Conservation (phyloP, 73 alveolate genomes). For the Tetrahymena malaccensis region DNA sequence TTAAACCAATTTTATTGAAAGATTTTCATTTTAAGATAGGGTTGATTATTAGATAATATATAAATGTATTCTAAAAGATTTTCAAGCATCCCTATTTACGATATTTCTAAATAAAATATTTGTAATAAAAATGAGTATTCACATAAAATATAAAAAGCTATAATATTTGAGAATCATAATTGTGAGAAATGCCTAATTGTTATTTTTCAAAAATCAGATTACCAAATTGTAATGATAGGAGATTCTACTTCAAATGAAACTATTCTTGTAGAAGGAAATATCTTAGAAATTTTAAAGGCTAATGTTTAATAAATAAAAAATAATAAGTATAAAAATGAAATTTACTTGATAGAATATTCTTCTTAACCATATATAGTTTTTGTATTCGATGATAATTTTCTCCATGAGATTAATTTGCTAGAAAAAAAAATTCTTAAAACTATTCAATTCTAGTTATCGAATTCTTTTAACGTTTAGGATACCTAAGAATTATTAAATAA, state of each 20-base stretch:
- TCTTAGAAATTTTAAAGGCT: background rate
- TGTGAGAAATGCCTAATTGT: background rate
- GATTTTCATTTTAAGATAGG: background rate
- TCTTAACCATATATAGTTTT: background rate
- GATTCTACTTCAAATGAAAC: background rate
- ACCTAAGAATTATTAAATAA: background rate
- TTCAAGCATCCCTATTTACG: background rate
- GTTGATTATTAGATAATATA: no score
- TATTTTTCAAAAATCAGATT: background rate
- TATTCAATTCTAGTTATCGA: background rate
- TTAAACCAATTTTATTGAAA: no score
- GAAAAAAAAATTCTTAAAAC: background rate
- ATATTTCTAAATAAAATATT: background rate
- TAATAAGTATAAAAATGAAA: background rate
- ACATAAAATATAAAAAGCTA: background rate
- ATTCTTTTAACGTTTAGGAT: background rate
- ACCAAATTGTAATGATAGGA: background rate
- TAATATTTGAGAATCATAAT: background rate
- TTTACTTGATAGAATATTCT: background rate
- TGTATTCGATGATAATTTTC: background rate
- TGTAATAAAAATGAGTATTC: background rate
- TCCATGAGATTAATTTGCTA: background rate
- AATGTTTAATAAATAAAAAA: background rate
- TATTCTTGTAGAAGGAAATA: background rate
- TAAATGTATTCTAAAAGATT: background rate